phyloP scores from a whole-genome alignment of 192 early-diverging fungal genomes.

The Podila clonocystis region DNA sequence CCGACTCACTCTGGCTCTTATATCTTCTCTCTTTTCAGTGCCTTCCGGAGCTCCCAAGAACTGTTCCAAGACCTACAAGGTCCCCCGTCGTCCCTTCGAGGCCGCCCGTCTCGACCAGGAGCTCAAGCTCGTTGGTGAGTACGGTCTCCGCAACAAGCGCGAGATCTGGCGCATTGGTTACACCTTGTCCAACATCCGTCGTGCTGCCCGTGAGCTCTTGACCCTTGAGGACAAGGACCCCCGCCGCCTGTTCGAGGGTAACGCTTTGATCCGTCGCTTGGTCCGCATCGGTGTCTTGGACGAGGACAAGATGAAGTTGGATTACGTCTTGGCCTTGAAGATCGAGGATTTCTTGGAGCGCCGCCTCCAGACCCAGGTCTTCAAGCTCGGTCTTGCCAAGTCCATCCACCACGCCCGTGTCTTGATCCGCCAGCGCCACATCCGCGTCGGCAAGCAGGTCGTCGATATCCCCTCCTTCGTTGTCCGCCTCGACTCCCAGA shows the following conservation, averaged over 20 bases:
- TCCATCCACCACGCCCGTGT: slow-evolving; percentile 99
- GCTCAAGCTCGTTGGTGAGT: slow-evolving; percentile 96
- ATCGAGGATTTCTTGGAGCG: slow-evolving; percentile 99
- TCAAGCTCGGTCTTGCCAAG: slow-evolving; percentile 97
- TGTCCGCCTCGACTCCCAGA: slow-evolving; percentile 77
- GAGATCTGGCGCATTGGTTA: slow-evolving; percentile 98
- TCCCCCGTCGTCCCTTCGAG: slow-evolving; percentile 97
- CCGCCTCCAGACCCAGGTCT: slow-evolving; percentile 98
- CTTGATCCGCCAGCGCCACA: slow-evolving; percentile 98
- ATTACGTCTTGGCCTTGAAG: slow-evolving; percentile 98
- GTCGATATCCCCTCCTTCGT: slow-evolving; percentile 97
- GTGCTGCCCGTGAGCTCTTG: slow-evolving; percentile 99
- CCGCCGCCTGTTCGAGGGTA: slow-evolving; percentile 98
- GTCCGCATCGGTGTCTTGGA: slow-evolving; percentile 99
- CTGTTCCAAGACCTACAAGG: slow-evolving; percentile 89
- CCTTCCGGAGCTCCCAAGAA: slow-evolving; percentile 59
- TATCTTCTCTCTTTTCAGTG: slow-evolving; percentile 30
- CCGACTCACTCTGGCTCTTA: slow-evolving; percentile 4
- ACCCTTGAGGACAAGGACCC: slow-evolving; percentile 97
- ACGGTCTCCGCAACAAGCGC: slow-evolving; percentile 98
- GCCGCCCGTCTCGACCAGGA: slow-evolving; percentile 95
- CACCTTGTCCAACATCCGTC: slow-evolving; percentile 99
- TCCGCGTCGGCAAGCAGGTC: slow-evolving; percentile 97
- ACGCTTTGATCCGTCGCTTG: slow-evolving; percentile 98
- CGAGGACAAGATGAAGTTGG: slow-evolving; percentile 97